Base-by-base conservation (phyloP, 176 grass and related monocot species). In the Olyra latifolia region DNA sequence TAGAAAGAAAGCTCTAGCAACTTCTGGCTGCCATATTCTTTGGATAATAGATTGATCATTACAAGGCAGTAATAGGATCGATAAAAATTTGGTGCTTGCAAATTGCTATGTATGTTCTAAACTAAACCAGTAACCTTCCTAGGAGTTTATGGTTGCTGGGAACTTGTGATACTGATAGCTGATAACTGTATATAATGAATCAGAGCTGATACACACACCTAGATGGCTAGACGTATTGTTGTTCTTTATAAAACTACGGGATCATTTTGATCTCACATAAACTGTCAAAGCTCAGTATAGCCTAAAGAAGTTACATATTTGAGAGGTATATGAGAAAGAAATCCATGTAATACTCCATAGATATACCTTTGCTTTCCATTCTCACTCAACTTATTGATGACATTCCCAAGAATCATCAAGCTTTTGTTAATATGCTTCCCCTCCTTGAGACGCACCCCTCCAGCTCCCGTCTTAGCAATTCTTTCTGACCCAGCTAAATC, bases 371-470 rank as follows among this genome's bases (percentile, higher is more conserved):
- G 86, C 46, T 95, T 99, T 76, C 88, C 90, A 62, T 80, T 93
- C 74, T 95, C 96, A 50, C 84, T 91, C 50, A 99, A 86, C 74
- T 99, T 99, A 74, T 99, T 99, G 72, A 99, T 99, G 25, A 93
- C 96, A 84, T 99, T 99, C 3, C 96, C 96, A 47, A 99, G 92
- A 88, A 89, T 91, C 90, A 91, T 93, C 75, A 99, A 89, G 23
- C 90, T 99, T 79, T 95, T 99, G 79, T 99, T 99, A 17, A 99
- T 99, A 86, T 99, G 75, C 78, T 93, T 95, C 3, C 92, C 96
- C 62, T 99, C 96, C 73, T 93, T 95, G 10, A 95, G 80, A 40
- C 93, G 90, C 45, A 93, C 86, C 32, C 96, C 90, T 88, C 88
- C 93, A 61, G 93, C 88, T 43, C 97, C 97, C 6, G 97, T 99